Evolutionary conservation across 2,329 filamentous ascomycete species (phyloP).

Genomic region (Cytospora mali): DNA sequence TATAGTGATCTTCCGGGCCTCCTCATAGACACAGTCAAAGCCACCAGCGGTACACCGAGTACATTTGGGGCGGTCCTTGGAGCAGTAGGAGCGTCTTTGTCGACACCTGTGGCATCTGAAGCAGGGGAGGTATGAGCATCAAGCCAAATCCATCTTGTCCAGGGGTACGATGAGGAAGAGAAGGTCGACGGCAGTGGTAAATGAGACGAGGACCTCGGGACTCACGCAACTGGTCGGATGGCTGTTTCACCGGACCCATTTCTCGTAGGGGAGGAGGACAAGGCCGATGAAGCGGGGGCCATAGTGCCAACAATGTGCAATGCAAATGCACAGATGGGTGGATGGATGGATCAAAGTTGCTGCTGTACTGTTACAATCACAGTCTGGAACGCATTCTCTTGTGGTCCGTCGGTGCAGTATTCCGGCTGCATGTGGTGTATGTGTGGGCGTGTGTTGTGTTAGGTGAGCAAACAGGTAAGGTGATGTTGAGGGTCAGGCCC

Average conservation of each 20-base stretch:
- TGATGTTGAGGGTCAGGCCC: not conserved
- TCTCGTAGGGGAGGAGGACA: not conserved
- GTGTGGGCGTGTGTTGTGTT: too few species aligned
- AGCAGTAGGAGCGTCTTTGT: slow-evolving; percentile 40
- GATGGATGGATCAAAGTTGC: not conserved
- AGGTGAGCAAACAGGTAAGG: too few species aligned
- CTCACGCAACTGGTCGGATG: slow-evolving; percentile 27
- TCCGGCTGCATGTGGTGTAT: slow-evolving; percentile 2
- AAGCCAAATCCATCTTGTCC: too few species aligned
- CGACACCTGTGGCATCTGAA: slow-evolving; percentile 41
- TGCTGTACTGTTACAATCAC: not conserved
- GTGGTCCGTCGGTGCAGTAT: slow-evolving; percentile 1
- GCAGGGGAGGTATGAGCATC: too few species aligned
- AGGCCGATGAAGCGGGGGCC: slow-evolving; percentile 10
- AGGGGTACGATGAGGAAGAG: not conserved
- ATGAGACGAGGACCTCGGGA: too few species aligned
- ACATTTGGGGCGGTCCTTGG: slow-evolving; percentile 42
- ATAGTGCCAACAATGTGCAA: not conserved
- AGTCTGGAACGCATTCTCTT: not conserved
- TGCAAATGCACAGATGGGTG: not conserved
- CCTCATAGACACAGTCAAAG: slow-evolving; percentile 40
- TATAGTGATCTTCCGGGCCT: slow-evolving; percentile 39
- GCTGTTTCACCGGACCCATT: not conserved
- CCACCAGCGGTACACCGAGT: slow-evolving; percentile 38
- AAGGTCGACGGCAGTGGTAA: too few species aligned